A percentile compares a stretch with the other conserved stretches of the same genome.
Conservation (phyloP, 306 rosid species). For the Psophocarpus tetragonolobus region DNA sequence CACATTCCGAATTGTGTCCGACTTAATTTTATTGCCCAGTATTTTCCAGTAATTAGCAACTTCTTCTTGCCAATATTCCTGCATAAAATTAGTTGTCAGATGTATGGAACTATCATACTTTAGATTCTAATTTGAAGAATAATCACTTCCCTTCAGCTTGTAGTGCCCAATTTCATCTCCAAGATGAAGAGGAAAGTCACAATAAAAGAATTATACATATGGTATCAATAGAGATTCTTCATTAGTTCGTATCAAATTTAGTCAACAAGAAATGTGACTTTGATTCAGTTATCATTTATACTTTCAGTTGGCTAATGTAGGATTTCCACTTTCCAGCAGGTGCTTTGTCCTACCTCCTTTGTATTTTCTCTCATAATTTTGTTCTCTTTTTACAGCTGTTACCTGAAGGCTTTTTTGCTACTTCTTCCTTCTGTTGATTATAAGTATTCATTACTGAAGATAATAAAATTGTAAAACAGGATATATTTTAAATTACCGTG, state of each 20-base stretch:
- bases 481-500: constrained; percentile 52
- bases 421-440: constrained; percentile 4
- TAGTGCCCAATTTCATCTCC: background rate
- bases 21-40: constrained; percentile 63
- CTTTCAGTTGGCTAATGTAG: constrained; percentile 1
- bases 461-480: background rate
- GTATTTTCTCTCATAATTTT: background rate
- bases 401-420: background rate
- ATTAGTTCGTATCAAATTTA: constrained; percentile 11
- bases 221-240: background rate
- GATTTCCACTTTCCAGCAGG: constrained; percentile 8
- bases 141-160: background rate
- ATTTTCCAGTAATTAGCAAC: constrained; percentile 80
- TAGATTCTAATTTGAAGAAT: background rate
- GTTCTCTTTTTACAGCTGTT: constrained; percentile 23
- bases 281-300: background rate
- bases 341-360: background rate
- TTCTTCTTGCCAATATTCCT: constrained; percentile 74
- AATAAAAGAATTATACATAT: background rate
- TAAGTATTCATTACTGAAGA: constrained; percentile 8
- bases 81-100: constrained; percentile 34
- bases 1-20: constrained; percentile 71
- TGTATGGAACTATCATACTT: constrained; percentile 9
- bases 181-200: background rate
- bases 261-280: background rate